Evolutionary conservation across 176 grass and related monocot species (phyloP), one percentile per base, ranked within the genome.

Genomic region (Tuctoria greenei): DNA sequence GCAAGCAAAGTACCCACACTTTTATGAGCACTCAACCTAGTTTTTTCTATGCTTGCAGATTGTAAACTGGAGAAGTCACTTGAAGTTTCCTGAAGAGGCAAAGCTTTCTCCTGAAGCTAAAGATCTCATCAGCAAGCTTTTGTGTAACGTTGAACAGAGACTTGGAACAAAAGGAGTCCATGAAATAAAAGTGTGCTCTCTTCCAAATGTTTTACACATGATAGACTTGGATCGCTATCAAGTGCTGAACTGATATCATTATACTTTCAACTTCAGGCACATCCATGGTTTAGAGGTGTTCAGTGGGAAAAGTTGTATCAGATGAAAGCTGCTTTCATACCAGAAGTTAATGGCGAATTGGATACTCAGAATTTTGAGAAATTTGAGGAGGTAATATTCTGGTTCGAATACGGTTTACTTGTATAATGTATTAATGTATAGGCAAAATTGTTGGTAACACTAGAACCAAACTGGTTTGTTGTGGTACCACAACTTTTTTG

Each of bases 321-420:
- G 87, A 97, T 97, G 93, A 81, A 93, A 88, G 93, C 93, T 90
- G 93, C 93, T 84, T 97, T 97, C 82, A 93, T 86, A 93, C 93
- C 93, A 59, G 93, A 93, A 84, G 89, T 96, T 63, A 92, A 75
- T 41, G 44, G 79, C 31, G 90, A 93, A 62, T 81, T 97, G 72
- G 93, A 96, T 71, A 96, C 93, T 90, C 93, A 97, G 79, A 97
- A 97, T 77, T 97, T 93, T 65, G 90, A 93, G 82, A 97, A 93
- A 78, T 97, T 93, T 76, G 90, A 92, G 62, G 90, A 93, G 90
- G 90, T 92, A 87, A 65, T 61, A 72, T 72, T 71, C 9, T 83
- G 40, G 64, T 76, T 74, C 61, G 49, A 20, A 23, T 58, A 8
- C 2, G 24, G 52, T 77, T 37, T 80, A 5, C 21, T 55, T 73